Evolutionary conservation across 441 rosid genomes (phyloP).

Genomic region (Brassica balearica): DNA sequence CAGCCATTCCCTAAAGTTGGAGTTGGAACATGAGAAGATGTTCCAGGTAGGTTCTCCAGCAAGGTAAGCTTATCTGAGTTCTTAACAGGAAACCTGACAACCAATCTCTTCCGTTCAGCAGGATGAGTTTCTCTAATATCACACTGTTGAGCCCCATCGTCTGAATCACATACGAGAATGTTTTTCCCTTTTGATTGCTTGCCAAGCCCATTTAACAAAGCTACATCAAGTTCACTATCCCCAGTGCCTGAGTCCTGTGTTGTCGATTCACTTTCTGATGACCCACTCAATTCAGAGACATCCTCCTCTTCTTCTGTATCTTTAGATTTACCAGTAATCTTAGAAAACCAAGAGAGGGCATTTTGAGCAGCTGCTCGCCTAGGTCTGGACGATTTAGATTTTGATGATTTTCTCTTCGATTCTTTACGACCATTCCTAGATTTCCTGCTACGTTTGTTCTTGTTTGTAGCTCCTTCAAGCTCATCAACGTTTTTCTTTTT

Average conservation of each 20-base stretch:
- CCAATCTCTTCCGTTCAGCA: constrained; percentile 70
- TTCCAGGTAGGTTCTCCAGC: constrained; percentile 55
- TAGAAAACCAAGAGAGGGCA: constrained; percentile 87
- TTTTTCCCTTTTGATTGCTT: constrained; percentile 78
- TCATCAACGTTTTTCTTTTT: constrained; percentile 88
- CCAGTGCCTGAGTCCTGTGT: constrained; percentile 62
- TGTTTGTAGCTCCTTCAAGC: constrained; percentile 56
- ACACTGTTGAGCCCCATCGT: constrained; percentile 49
- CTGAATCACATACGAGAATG: constrained; percentile 58
- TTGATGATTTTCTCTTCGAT: constrained; percentile 68
- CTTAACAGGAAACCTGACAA: constrained; percentile 76
- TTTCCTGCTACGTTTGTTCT: constrained; percentile 58
- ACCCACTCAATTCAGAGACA: constrained; percentile 60
- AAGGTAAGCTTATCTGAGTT: constrained; percentile 58
- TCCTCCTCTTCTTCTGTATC: constrained; percentile 85
- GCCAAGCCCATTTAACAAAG: constrained; percentile 55
- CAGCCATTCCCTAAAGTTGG: constrained; percentile 45
- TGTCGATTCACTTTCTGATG: constrained; percentile 76
- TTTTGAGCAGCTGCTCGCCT: constrained; percentile 96
- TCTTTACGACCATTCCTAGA: constrained; percentile 61
- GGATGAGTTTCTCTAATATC: constrained; percentile 57
- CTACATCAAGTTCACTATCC: constrained; percentile 72
- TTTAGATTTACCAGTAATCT: constrained; percentile 79
- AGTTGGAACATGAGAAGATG: constrained; percentile 49
- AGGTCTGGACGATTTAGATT: constrained; percentile 79